These are phyloP conservation scores for Vanrija pseudolonga DNA, from an alignment of 1,284 basidiomycete species.

Conservation along the genomic window DNA sequence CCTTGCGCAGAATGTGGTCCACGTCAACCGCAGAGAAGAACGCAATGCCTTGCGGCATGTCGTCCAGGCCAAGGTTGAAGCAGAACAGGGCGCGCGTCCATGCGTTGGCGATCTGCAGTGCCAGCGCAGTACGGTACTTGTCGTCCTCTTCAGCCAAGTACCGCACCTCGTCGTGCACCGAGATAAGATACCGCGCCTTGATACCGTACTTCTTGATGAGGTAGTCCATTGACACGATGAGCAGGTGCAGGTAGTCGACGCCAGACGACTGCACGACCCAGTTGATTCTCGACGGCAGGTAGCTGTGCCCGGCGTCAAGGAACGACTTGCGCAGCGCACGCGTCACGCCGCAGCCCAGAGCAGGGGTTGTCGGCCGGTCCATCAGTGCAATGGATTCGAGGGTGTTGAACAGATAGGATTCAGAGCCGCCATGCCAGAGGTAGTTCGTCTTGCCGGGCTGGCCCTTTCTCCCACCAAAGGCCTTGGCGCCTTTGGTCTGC, in stretches of 20 bases:
- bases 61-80: constrained; percentile 89
- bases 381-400: constrained; percentile 91
- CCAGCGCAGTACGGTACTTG: constrained; percentile 81
- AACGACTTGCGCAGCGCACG: constrained; percentile 85
- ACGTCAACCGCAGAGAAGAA: constrained; percentile 98
- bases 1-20: constrained; percentile 87
- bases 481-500: constrained; percentile 89
- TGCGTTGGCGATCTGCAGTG: constrained; percentile 90
- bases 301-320: constrained; percentile 65
- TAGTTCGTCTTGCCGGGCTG: constrained; percentile 50
- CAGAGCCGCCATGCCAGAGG: constrained; percentile 96
- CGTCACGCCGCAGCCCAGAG: constrained; percentile 90
- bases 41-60: constrained; percentile 87
- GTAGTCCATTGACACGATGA: constrained; percentile 93
- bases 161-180: constrained; percentile 94
- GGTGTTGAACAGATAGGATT: constrained; percentile 99
- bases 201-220: constrained; percentile 78
- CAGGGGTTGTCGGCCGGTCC: constrained; percentile 81
- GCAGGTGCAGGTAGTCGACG: constrained; percentile 94
- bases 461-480: constrained; percentile 53
- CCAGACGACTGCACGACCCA: constrained; percentile 99
- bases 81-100: constrained; percentile 95
- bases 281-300: constrained; percentile 95
- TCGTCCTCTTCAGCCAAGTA: constrained; percentile 89
- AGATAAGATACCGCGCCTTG: constrained; percentile 88